Evolutionary conservation across 768 basidiomycete genomes (phyloP).

Genomic region (Pleurotus giganteus): DNA sequence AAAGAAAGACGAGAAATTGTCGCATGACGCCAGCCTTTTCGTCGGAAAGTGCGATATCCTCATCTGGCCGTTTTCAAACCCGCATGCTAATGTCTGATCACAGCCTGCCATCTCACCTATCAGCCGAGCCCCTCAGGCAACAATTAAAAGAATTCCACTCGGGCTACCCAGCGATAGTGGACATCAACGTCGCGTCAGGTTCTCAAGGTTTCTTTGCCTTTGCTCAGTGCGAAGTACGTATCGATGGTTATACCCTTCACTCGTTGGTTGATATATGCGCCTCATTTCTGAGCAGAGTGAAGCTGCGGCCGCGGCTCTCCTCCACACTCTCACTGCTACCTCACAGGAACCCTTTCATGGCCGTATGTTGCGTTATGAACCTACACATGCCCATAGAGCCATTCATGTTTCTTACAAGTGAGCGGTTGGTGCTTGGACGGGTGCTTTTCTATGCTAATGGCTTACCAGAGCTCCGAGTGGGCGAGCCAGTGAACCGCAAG

Average conservation of each 20-base stretch:
- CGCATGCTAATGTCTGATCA: neutral
- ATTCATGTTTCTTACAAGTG: conserved; percentile 76
- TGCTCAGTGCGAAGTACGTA: conserved; percentile 75
- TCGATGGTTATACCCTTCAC: conserved; percentile 2
- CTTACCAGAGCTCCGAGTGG: neutral
- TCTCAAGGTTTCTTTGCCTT: conserved; percentile 81
- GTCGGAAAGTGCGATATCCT: conserved; percentile 63
- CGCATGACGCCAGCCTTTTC: conserved; percentile 80
- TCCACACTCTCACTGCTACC: conserved; percentile 55
- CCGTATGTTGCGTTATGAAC: conserved; percentile 72
- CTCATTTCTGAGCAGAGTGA: conserved; percentile 44
- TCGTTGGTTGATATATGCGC: conserved; percentile 14
- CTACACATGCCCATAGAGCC: conserved; percentile 72
- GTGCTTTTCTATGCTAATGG: neutral
- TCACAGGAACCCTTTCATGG: conserved; percentile 68
- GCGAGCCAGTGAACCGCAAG: conserved; percentile 10
- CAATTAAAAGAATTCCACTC: conserved; percentile 68
- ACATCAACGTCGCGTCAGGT: conserved; percentile 71
- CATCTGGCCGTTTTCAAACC: conserved; percentile 11
- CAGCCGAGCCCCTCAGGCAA: conserved; percentile 57
- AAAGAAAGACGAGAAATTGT: conserved; percentile 45
- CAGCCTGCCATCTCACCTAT: conserved; percentile 71
- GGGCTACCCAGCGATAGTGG: conserved; percentile 60
- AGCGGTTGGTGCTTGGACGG: neutral
- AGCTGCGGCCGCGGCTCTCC: conserved; percentile 52